These are phyloP conservation scores for Cymbopogon flexuosus DNA, from an alignment of 202 grass and related monocot genomes.

Conservation along the genomic window DNA sequence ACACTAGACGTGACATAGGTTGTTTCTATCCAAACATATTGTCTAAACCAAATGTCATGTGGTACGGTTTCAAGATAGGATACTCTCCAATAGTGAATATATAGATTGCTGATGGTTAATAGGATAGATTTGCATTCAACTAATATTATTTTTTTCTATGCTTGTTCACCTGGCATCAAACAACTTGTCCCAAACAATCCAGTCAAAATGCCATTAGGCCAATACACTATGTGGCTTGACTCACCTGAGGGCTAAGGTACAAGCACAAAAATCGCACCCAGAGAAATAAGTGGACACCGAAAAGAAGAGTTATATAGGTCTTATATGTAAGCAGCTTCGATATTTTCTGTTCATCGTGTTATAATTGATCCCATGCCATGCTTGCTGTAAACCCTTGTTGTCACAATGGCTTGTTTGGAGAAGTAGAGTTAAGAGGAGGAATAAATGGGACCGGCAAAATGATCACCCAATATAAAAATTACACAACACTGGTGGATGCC, in stretches of 20 bases:
- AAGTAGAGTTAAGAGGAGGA: background rate
- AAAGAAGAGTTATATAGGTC: slow-evolving; percentile 4
- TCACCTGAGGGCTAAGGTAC: slow-evolving; percentile 1
- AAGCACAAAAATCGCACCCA: background rate
- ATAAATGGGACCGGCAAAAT: background rate
- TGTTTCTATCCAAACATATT: slow-evolving; percentile 2
- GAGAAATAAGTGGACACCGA: background rate
- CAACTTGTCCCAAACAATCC: slow-evolving; percentile 1
- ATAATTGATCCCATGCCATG: background rate
- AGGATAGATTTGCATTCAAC: background rate
- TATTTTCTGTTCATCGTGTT: background rate
- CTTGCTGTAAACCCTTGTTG: background rate
- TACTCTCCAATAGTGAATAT: background rate
- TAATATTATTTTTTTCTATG: background rate
- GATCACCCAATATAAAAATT: background rate
- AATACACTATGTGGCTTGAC: background rate
- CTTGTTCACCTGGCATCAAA: background rate
- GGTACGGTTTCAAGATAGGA: background rate
- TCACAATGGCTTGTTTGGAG: background rate
- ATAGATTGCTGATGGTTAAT: background rate
- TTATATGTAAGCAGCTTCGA: background rate
- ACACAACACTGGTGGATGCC: background rate
- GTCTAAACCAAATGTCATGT: background rate
- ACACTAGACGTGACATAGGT: background rate
- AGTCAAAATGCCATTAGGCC: background rate